Conservation (phyloP, 192 early-diverging fungal genomes). For the Phlyctochytrium bullatum region DNA sequence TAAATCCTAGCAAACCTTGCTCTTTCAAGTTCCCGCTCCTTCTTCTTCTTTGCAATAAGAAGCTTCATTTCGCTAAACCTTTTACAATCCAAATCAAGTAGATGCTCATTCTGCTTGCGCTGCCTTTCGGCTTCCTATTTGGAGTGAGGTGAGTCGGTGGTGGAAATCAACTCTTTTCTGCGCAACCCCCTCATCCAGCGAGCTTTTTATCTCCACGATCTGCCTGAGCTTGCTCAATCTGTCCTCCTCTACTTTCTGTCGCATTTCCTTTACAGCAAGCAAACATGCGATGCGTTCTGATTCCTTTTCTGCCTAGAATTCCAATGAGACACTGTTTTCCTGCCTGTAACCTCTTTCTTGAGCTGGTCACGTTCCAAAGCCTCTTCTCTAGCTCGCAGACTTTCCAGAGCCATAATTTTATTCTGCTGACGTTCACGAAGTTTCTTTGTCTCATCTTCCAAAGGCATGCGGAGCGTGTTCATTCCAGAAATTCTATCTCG, state of each 20-base stretch:
- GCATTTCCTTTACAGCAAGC: not conserved
- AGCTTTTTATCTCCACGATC: conserved; percentile 1
- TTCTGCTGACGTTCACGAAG: not conserved
- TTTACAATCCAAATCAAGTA: conserved; percentile 20
- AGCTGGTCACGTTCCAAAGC: not conserved
- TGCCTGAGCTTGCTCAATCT: conserved; percentile 14
- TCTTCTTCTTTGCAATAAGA: conserved; percentile 23
- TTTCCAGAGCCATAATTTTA: not conserved
- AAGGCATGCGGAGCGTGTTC: not conserved
- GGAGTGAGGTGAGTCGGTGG: not conserved
- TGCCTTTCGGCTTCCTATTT: conserved; percentile 1
- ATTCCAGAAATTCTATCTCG: not conserved
- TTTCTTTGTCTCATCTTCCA: not conserved
- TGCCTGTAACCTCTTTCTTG: not conserved
- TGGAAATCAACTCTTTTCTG: not conserved
- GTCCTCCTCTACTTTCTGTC: not conserved
- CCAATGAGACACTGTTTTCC: not conserved
- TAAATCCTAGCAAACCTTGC: conserved; percentile 8
- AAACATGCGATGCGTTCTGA: not conserved
- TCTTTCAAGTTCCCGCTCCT: conserved; percentile 16
- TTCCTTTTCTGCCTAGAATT: too few relatives aligned
- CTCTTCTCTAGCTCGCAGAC: not conserved
- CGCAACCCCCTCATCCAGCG: not conserved
- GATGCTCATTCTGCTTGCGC: conserved; percentile 13
- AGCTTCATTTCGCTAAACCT: conserved; percentile 37